Conservation (phyloP, 768 basidiomycete genomes). For the Hypholoma fasciculare region DNA sequence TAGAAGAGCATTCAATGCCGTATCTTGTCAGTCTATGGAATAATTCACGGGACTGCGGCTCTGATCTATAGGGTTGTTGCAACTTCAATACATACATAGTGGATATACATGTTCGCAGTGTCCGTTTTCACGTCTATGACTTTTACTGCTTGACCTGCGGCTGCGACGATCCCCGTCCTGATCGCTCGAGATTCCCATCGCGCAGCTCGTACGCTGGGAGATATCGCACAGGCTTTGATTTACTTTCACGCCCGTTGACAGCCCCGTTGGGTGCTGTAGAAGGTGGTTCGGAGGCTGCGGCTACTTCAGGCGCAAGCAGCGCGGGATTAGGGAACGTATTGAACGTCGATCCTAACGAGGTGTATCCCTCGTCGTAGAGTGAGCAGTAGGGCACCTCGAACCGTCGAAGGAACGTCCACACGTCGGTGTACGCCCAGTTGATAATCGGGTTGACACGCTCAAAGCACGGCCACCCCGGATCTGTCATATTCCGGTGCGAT, state of each 20-base stretch:
- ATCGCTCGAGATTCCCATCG: slow-evolving; percentile 75
- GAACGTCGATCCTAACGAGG: slow-evolving; percentile 92
- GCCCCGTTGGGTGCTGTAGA: not conserved
- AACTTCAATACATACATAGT: not conserved
- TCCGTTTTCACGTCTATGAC: not conserved
- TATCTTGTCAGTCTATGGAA: no score
- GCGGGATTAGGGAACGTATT: slow-evolving; percentile 95
- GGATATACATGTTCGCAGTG: not conserved
- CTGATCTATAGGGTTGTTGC: no score
- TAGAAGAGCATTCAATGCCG: no score
- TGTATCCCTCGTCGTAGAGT: slow-evolving; percentile 96
- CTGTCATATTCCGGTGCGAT: slow-evolving; percentile 75
- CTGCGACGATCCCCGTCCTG: slow-evolving; percentile 46
- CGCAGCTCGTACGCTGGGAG: slow-evolving; percentile 79
- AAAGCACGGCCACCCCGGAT: slow-evolving; percentile 86
- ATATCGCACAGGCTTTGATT: slow-evolving; percentile 39
- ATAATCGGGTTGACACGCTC: slow-evolving; percentile 95
- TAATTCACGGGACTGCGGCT: no score
- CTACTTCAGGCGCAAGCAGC: slow-evolving; percentile 40
- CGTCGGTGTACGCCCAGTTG: slow-evolving; percentile 88
- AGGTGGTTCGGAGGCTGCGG: not conserved
- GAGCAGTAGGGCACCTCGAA: slow-evolving; percentile 83
- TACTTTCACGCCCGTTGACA: not conserved
- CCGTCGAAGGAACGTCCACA: slow-evolving; percentile 84
- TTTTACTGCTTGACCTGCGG: slow-evolving; percentile 10